These are phyloP conservation scores for Protostelium mycophagum DNA, from an alignment of 78 protist species.

Conservation along the genomic window DNA sequence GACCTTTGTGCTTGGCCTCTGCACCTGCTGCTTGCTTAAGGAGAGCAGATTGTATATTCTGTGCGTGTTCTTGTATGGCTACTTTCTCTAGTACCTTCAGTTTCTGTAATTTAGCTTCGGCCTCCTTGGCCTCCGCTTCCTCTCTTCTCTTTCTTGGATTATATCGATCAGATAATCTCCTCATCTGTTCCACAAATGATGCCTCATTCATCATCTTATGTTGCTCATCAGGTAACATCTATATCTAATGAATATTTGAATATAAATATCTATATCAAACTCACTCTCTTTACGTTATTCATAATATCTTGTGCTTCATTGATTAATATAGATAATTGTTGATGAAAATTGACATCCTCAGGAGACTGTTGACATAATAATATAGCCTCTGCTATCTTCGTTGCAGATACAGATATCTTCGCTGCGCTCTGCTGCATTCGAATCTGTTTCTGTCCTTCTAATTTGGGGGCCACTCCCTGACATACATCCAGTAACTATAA, in stretches of 20 bases:
- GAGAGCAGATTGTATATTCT: neutral
- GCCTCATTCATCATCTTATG: neutral
- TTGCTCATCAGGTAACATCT: neutral
- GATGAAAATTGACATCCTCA: neutral
- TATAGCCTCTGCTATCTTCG: neutral
- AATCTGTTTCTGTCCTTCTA: neutral
- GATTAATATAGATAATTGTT: neutral
- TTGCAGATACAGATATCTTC: neutral
- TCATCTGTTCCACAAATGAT: neutral
- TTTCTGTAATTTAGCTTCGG: neutral
- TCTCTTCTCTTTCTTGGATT: neutral
- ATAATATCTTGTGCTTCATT: neutral
- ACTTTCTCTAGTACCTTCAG: neutral
- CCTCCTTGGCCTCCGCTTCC: neutral
- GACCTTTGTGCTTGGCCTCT: neutral
- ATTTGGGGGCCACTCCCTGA: neutral
- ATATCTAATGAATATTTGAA: no score
- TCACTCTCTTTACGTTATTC: neutral
- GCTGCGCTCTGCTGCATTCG: neutral
- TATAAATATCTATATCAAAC: no score
- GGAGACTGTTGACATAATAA: neutral
- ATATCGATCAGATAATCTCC: neutral
- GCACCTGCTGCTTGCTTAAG: neutral
- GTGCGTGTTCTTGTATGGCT: neutral
- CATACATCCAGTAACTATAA: neutral